A percentile compares a stretch with the other conserved stretches of the same genome.
Conservation (phyloP, 2,329 filamentous ascomycete species). For the Exophiala sp. region DNA sequence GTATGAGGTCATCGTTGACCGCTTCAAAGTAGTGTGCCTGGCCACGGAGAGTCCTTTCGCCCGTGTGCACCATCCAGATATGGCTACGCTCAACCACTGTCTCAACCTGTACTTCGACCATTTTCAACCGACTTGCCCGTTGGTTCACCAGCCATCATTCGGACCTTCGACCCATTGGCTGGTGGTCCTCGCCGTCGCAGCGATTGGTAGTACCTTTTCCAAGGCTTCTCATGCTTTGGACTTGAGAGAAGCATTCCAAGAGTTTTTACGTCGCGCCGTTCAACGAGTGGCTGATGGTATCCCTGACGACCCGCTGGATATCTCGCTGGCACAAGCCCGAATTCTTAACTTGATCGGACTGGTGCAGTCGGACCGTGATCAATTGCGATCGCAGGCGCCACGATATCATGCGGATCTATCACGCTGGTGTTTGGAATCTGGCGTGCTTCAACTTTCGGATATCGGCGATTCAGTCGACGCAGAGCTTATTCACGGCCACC, state of each 20-base stretch:
- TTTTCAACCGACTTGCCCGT: slow-evolving; percentile 41
- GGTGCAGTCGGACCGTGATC: slow-evolving; percentile 20
- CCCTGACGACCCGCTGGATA: slow-evolving; percentile 12
- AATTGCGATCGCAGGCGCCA: slow-evolving; percentile 14
- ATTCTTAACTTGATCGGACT: slow-evolving; percentile 23
- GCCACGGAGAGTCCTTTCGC: slow-evolving; percentile 31
- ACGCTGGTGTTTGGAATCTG: slow-evolving; percentile 24
- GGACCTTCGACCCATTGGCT: slow-evolving; percentile 41
- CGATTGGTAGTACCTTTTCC: slow-evolving; percentile 40
- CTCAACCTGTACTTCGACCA: slow-evolving; percentile 37
- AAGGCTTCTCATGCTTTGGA: slow-evolving; percentile 30
- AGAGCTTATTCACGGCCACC: background rate
- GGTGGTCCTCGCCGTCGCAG: slow-evolving; percentile 37
- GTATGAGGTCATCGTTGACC: slow-evolving; percentile 32
- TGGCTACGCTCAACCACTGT: slow-evolving; percentile 31
- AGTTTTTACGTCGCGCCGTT: slow-evolving; percentile 41
- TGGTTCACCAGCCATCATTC: slow-evolving; percentile 39
- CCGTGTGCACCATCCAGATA: slow-evolving; percentile 35
- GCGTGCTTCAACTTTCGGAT: slow-evolving; percentile 18
- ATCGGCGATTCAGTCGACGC: background rate
- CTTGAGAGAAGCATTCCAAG: slow-evolving; percentile 37
- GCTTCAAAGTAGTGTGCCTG: slow-evolving; percentile 35
- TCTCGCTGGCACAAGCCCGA: slow-evolving; percentile 19
- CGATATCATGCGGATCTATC: slow-evolving; percentile 25
- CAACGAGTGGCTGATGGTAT: slow-evolving; percentile 8